Conservation (phyloP, 176 grass and related monocot species). For the Themeda triandra region DNA sequence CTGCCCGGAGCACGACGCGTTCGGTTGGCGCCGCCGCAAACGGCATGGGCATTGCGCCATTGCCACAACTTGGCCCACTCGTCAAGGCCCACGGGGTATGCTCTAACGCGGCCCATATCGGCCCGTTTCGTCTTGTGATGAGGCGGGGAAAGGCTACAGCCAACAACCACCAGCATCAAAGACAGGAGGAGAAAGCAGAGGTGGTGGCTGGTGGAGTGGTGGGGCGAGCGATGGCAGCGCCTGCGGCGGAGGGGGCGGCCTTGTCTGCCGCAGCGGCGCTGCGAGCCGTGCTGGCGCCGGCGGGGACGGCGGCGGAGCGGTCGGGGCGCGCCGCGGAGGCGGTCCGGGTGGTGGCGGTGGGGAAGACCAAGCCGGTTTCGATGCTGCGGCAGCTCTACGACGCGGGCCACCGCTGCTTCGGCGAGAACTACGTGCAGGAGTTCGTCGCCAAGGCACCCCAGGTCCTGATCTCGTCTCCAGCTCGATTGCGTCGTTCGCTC, state of each 20-base stretch:
- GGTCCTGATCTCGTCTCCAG: conserved; percentile 14
- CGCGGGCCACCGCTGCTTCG: conserved; percentile 77
- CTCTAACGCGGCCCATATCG: no score
- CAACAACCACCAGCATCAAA: background rate
- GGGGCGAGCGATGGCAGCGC: conserved; percentile 49
- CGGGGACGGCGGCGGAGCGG: conserved; percentile 51
- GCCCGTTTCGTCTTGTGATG: background rate
- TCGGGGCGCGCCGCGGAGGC: conserved; percentile 54
- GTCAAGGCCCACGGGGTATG: background rate
- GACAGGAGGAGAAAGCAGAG: background rate
- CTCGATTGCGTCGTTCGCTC: background rate
- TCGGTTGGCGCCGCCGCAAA: background rate
- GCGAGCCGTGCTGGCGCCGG: conserved; percentile 48
- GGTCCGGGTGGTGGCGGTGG: conserved; percentile 72
- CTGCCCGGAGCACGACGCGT: conserved; percentile 20
- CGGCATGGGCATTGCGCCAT: background rate
- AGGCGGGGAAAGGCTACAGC: background rate
- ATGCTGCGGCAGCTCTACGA: conserved; percentile 71
- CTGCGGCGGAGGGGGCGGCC: conserved; percentile 41
- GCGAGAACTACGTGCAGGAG: conserved; percentile 96
- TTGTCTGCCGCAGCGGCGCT: conserved; percentile 41
- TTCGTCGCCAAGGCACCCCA: conserved; percentile 68
- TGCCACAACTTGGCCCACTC: background rate
- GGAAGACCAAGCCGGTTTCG: conserved; percentile 84
- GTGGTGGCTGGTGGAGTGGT: background rate